Evolutionary conservation across 352 stramenopile genomes (phyloP), one percentile per base, ranked within the genome.

Genomic region (Phytophthora pisi): DNA sequence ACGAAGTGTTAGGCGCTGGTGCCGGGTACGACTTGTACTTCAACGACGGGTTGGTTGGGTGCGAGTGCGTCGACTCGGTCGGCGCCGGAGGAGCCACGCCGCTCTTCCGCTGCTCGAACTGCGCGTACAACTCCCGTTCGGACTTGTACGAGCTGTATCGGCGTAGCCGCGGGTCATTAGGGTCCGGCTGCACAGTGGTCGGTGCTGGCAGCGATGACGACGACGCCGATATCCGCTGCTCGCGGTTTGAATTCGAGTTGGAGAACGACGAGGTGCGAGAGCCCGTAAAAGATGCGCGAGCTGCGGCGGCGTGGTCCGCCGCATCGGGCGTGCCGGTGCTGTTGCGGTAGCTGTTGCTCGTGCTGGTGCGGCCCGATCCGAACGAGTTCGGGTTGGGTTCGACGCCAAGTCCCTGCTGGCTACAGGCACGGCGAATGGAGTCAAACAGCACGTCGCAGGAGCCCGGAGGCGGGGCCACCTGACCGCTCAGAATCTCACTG

Each of bases 141-240:
- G 83, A 90, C 61, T 94, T 94, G 82, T 96, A 96, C 16, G 77
- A 67, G 18, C 74, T 79, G 64, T 87, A 93, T 30, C 88, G 88
- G 36, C 73, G 74, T 58, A 95, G 57, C 15, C 88, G 82, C 47
- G 86, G 86, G 64, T 96, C 88, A 30, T 88, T 76, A 23, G 80
- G 75, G 24, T 85, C 68, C 45, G 67, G 16, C 49, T 75, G 62
- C 13, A 79, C 57, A 5, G 79, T 66, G 5, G 43, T 66, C 8
- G 72, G 61, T 7, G 68, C 59, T 11, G 84, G 56, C 8, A 76
- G 47, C 2, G 74, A 36, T 30, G 72, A 42, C 11, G 79, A 77
- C 47, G 75, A 75, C 15, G 70, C 70, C 24, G 63, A 58, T 55
- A 36, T 51, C 10, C 51, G 55, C 13, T 61, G 52, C 4, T 51